phyloP scores from a whole-genome alignment of 352 stramenopile species.

The Halophytophthora polymorphica region DNA sequence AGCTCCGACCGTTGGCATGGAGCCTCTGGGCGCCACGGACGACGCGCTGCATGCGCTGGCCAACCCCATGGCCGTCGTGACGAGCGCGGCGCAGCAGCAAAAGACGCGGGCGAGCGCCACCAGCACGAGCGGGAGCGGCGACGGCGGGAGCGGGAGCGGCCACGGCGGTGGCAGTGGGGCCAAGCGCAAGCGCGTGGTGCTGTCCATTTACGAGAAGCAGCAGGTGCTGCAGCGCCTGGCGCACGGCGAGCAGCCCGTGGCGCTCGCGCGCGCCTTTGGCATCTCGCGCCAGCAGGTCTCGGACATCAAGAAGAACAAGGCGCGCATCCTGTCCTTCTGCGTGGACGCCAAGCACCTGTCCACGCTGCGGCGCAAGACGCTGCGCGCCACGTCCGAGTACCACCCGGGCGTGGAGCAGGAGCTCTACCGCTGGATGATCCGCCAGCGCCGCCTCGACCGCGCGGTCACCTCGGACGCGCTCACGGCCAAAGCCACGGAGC shows the following conservation, averaged over 20 bases:
- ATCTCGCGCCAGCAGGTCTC: constrained; percentile 83
- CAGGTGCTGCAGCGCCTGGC: constrained; percentile 75
- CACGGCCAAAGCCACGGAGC: constrained; percentile 47
- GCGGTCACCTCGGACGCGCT: constrained; percentile 47
- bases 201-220: constrained; percentile 84
- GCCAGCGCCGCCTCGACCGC: constrained; percentile 49
- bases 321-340: constrained; percentile 75
- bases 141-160: background rate
- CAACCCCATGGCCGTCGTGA: background rate
- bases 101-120: background rate
- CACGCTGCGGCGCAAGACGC: constrained; percentile 70
- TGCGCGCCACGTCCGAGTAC: constrained; percentile 63
- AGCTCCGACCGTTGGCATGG: too few species aligned
- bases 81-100: too few species aligned
- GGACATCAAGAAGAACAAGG: constrained; percentile 86
- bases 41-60: too few species aligned
- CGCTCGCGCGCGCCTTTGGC: constrained; percentile 55
- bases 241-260: constrained; percentile 55
- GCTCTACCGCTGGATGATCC: constrained; percentile 82
- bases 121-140: background rate
- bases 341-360: constrained; percentile 71
- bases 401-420: constrained; percentile 78
- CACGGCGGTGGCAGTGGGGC: background rate
- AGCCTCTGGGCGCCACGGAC: too few species aligned
- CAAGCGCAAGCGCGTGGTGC: constrained; percentile 81